phyloP scores from a whole-genome alignment of 139 green algal species.

The Deuterostichococcus epilithicus region DNA sequence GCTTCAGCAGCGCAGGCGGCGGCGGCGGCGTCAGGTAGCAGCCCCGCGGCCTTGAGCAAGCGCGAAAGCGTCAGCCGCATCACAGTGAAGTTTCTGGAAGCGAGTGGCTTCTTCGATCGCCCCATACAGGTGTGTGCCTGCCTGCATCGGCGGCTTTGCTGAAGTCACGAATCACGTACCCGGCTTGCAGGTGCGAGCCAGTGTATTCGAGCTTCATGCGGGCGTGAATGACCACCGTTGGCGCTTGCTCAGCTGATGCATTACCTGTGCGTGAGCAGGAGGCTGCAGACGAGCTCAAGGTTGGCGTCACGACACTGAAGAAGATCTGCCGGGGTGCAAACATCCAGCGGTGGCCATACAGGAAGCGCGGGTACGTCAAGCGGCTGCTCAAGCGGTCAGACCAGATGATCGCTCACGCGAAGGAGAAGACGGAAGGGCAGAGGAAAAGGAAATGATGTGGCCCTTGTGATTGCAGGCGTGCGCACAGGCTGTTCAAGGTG shows the following conservation, averaged over 20 bases:
- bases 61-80: background rate
- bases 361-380: slow-evolving; percentile 16
- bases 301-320: slow-evolving; percentile 22
- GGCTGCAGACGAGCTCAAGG: slow-evolving; percentile 9
- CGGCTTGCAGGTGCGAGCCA: no score
- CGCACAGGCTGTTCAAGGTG: no score
- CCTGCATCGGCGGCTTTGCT: no score
- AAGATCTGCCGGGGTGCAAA: slow-evolving; percentile 25
- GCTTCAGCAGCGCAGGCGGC: no score
- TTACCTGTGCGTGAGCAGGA: background rate
- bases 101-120: slow-evolving; percentile 25
- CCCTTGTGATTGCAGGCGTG: background rate
- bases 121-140: slow-evolving; percentile 7
- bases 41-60: background rate
- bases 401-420: background rate
- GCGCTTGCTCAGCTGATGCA: no score
- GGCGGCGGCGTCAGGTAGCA: no score
- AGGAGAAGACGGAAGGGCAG: background rate
- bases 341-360: slow-evolving; percentile 25
- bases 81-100: slow-evolving; percentile 19
- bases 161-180: no score
- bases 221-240: no score
- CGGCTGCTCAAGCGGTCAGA: slow-evolving; percentile 1
- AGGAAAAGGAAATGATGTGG: no score
- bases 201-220: no score